Percentiles rank a stretch among this genome's conserved stretches.
phyloP scores from a whole-genome alignment of 345 rosid genomes.

The Citropsis articulata region DNA sequence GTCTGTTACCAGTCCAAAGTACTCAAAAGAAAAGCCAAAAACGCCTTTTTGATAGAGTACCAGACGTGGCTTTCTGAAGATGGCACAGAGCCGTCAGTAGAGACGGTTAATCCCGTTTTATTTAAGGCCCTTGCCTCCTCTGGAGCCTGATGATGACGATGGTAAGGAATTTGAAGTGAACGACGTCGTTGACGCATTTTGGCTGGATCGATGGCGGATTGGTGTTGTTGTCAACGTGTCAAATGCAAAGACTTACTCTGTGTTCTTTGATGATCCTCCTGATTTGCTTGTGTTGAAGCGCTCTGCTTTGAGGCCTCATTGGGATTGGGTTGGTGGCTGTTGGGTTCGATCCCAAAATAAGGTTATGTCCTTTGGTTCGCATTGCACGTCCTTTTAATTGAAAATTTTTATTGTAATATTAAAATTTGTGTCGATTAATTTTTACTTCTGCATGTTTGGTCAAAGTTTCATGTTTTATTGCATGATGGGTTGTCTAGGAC shows the following conservation, averaged over 20 bases:
- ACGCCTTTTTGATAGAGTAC: conserved; percentile 1
- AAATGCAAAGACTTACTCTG: background rate
- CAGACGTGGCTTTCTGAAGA: background rate
- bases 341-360: conserved; percentile 20
- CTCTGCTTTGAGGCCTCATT: conserved; percentile 19
- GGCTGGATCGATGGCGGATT: conserved; percentile 30
- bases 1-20: background rate
- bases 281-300: conserved; percentile 10
- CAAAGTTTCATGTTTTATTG: background rate
- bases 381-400: background rate
- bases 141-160: background rate
- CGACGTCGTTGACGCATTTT: conserved; percentile 22
- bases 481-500: too few relatives aligned
- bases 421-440: background rate
- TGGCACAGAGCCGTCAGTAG: background rate
- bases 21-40: background rate
- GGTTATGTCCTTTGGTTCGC: background rate
- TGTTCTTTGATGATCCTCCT: conserved; percentile 19
- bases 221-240: conserved; percentile 14
- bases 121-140: conserved; percentile 16
- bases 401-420: background rate
- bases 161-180: conserved; percentile 6
- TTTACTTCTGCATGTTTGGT: background rate
- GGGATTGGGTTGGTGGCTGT: conserved; percentile 14
- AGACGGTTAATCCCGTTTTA: background rate